These are phyloP conservation scores for Lithospermum erythrorhizon DNA, from an alignment of 257 asterid species.

Conservation along the genomic window DNA sequence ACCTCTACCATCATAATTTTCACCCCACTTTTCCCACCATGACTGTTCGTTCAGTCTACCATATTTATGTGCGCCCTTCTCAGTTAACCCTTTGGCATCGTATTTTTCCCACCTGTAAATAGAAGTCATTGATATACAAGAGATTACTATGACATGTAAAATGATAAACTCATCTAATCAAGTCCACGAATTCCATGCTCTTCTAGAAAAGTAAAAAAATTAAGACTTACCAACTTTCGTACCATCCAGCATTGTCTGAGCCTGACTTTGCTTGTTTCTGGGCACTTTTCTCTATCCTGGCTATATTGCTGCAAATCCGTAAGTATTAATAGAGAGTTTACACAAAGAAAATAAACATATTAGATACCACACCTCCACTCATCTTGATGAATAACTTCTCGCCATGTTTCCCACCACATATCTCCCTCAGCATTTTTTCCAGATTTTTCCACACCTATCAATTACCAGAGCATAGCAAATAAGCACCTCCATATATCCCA, in stretches of 20 bases:
- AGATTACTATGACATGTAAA: no score
- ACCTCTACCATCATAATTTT: constrained; percentile 94
- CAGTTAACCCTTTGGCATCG: constrained; percentile 98
- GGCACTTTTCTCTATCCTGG: constrained; percentile 97
- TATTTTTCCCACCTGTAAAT: constrained; percentile 96
- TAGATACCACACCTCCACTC: constrained; percentile 75
- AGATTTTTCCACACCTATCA: constrained; percentile 90
- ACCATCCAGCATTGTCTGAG: constrained; percentile 92
- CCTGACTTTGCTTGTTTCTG: constrained; percentile 99
- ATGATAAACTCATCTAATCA: no score
- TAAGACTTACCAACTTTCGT: constrained; percentile 79
- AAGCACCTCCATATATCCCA: constrained; percentile 8
- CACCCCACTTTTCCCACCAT: constrained; percentile 99
- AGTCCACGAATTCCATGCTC: no score
- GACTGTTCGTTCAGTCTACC: constrained; percentile 95
- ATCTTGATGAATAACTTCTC: constrained; percentile 94
- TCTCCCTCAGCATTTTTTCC: constrained; percentile 94
- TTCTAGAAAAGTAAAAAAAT: no score
- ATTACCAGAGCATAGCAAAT: constrained; percentile 11
- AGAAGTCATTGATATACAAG: neutral
- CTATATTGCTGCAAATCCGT: constrained; percentile 68
- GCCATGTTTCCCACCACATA: constrained; percentile 99
- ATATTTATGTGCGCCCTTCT: constrained; percentile 95
- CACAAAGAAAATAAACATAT: neutral
- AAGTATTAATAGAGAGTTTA: neutral